A percentile compares a stretch with the other conserved stretches of the same genome.
Conservation (phyloP, 192 early-diverging fungal genomes). For the Umbelopsis isabellina region DNA sequence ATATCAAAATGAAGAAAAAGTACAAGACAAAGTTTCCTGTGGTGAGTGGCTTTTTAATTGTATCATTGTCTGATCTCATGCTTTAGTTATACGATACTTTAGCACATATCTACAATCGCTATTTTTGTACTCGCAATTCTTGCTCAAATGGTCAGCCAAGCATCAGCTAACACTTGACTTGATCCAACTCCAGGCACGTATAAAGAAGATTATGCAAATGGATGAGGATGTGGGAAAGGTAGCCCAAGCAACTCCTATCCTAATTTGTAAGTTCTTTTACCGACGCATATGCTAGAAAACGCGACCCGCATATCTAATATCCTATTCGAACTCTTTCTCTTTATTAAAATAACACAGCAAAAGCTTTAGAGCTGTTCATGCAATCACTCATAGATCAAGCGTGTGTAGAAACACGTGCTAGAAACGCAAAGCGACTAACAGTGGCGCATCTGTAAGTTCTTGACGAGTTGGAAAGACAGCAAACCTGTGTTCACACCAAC, state of each 20-base stretch:
- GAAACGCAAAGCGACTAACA: conserved; percentile 83
- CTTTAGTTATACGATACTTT: not conserved
- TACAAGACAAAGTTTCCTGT: conserved; percentile 95
- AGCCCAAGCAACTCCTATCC: conserved; percentile 92
- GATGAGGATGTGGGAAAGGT: conserved; percentile 99
- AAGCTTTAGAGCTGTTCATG: conserved; percentile 95
- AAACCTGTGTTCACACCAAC: not conserved
- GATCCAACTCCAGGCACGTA: conserved; percentile 77
- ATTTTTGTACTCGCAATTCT: not conserved
- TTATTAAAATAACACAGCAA: conserved; percentile 55
- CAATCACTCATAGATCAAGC: conserved; percentile 89
- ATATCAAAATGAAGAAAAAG: conserved; percentile 74
- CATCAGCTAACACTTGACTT: not conserved
- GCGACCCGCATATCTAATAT: not conserved
- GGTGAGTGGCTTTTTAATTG: conserved; percentile 54
- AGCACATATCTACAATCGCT: not conserved
- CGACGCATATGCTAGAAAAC: not conserved
- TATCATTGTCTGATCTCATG: not conserved
- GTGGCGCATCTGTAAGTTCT: conserved; percentile 81
- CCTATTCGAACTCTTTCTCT: conserved; percentile 19
- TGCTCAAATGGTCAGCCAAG: not conserved
- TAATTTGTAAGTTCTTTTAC: conserved; percentile 75
- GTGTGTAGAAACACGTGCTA: conserved; percentile 75
- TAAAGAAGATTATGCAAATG: conserved; percentile 99
- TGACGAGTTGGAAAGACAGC: not conserved